Base-by-base conservation (phyloP, 1,139 yeast genomes). In the Taphrina pruni region DNA sequence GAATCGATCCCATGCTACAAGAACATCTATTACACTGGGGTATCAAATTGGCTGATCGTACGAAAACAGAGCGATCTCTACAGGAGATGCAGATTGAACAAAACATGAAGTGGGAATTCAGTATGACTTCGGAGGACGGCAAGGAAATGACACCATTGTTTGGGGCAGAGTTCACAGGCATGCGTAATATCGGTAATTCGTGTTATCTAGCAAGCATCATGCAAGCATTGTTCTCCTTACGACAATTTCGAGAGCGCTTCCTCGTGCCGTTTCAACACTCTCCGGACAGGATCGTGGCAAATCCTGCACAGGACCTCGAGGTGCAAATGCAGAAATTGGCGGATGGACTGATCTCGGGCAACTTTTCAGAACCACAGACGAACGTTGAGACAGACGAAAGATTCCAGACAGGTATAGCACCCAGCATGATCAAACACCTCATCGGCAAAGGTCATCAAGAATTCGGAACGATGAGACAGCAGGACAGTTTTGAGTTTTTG, bases 401-500 rank as follows among this genome's bases (percentile, higher is more conserved):
- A 6, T 90, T 88, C 76, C 95, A 91, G 75, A 76, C 81, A 52
- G 98, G 98, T 3, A 83, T 94, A 38, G 85, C 86, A 69, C 97
- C 97, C 0, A 81, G 86, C 0, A 83, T 88, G 70, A 88, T 94
- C 78, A 94, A 93, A 77, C 80, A 85, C 3, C 80, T 91, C 38
- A 82, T 95, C 69, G 97, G 97, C 0, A 84, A 84, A 69, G 86
- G 86, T 56, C 96, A 94, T 77, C 82, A 83, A 17, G 99, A 94
- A 76, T 94, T 94, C 75, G 83, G 88, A 60, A 88, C 97, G 0
- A 90, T 88, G 83, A 86, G 87, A 74, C 99, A 94, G 76, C 99
- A 94, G 77, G 99, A 94, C 80, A 95, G 98, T 0, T 89, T 88
- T 81, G 99, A 94, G 77, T 95, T 92, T 76, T 83, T 92, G 77